phyloP scores from a whole-genome alignment of 163 green algal species.

The Scenedesmus sp. region DNA sequence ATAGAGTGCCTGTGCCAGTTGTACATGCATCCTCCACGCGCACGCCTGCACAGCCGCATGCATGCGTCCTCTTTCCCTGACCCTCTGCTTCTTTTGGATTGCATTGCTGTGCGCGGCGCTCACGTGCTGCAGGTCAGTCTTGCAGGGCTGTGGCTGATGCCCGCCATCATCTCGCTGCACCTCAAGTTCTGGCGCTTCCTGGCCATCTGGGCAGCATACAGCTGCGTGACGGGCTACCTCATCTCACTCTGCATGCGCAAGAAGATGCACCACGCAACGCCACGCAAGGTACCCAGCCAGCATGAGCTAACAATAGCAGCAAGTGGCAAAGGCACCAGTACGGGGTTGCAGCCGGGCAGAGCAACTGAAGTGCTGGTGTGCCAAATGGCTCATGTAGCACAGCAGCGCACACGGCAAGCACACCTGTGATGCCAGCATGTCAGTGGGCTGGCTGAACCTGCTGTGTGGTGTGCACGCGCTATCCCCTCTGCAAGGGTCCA shows the following conservation, averaged over 20 bases:
- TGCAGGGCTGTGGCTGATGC: conserved; percentile 91
- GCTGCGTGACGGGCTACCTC: conserved; percentile 72
- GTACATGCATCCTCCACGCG: background rate
- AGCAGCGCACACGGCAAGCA: background rate
- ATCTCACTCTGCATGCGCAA: conserved; percentile 71
- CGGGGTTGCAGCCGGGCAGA: background rate
- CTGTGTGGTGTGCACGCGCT: background rate
- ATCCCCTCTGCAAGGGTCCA: background rate
- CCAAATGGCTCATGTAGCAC: background rate
- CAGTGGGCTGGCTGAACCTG: too few relatives aligned
- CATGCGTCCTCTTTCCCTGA: background rate
- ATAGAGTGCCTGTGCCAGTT: background rate
- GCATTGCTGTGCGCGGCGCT: background rate
- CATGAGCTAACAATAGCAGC: background rate
- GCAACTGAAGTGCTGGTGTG: background rate
- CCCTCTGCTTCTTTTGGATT: background rate
- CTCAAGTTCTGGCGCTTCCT: conserved; percentile 79
- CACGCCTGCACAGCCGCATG: background rate
- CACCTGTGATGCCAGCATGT: too few relatives aligned
- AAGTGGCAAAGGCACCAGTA: background rate
- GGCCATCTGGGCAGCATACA: conserved; percentile 77
- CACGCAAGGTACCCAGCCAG: conserved; percentile 65
- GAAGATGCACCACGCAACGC: conserved; percentile 72
- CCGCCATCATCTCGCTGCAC: conserved; percentile 74
- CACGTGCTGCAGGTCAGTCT: conserved; percentile 79